Conservation (phyloP, 495 filamentous ascomycete genomes). For the Hypoxylon perforatum region DNA sequence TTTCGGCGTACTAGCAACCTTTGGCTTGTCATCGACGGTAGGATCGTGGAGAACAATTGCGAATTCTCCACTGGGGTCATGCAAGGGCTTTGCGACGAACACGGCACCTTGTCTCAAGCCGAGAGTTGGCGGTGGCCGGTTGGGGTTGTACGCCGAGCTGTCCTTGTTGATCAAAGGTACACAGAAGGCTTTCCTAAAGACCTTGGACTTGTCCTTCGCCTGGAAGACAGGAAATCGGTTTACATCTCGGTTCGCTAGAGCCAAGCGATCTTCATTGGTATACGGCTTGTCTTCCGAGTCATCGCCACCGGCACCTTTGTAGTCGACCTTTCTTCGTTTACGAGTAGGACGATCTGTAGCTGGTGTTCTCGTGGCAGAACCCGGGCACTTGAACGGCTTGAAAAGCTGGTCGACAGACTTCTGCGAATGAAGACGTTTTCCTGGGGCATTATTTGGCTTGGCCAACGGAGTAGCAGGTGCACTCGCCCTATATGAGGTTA, state of each 20-base stretch:
- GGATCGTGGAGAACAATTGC: slow-evolving; percentile 97
- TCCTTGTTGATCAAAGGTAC: slow-evolving; percentile 89
- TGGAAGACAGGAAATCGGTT: slow-evolving; percentile 93
- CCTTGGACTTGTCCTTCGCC: slow-evolving; percentile 83
- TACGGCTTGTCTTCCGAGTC: slow-evolving; percentile 82
- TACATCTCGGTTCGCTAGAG: slow-evolving; percentile 85
- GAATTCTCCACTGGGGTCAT: slow-evolving; percentile 96
- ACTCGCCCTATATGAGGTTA: slow-evolving; percentile 35
- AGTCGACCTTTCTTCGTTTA: slow-evolving; percentile 90
- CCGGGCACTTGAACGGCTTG: slow-evolving; percentile 94
- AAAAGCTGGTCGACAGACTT: slow-evolving; percentile 74
- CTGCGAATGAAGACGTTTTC: slow-evolving; percentile 53
- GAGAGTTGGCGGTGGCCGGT: slow-evolving; percentile 83
- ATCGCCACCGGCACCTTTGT: slow-evolving; percentile 81
- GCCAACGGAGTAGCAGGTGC: slow-evolving; percentile 33
- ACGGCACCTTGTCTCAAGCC: slow-evolving; percentile 85
- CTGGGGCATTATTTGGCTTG: slow-evolving; percentile 40
- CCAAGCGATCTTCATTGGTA: slow-evolving; percentile 87
- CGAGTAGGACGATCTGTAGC: slow-evolving; percentile 83
- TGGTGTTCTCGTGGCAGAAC: slow-evolving; percentile 75
- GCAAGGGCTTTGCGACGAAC: slow-evolving; percentile 90
- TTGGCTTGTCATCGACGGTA: slow-evolving; percentile 86
- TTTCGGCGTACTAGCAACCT: slow-evolving; percentile 59
- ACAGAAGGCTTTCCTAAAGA: slow-evolving; percentile 84
- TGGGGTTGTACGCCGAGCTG: slow-evolving; percentile 74